Conservation (phyloP, 148 eudicot genomes). For the Suaeda aralocaspica region DNA sequence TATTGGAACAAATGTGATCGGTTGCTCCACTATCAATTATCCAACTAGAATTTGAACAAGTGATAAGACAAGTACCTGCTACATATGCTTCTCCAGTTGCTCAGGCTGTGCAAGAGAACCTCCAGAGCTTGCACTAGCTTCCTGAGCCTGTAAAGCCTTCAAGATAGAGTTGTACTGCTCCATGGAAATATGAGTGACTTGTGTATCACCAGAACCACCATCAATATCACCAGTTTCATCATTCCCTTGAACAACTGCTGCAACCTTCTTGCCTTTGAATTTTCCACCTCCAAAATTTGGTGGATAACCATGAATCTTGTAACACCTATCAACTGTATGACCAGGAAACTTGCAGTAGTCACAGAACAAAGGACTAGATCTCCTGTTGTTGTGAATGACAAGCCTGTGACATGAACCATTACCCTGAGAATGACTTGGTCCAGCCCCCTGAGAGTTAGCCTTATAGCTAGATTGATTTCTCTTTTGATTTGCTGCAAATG, state of each 20-base stretch:
- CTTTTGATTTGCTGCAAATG: neutral
- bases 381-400: accelerated
- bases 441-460: neutral
- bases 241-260: neutral
- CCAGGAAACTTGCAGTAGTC: neutral
- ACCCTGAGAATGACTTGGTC: no score
- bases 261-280: neutral
- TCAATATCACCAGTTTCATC: neutral
- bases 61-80: neutral
- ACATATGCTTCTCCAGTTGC: neutral
- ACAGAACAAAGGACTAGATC: neutral
- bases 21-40: neutral
- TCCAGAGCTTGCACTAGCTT: no score
- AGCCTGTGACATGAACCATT: neutral
- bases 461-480: neutral
- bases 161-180: neutral
- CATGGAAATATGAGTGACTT: neutral
- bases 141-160: neutral
- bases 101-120: neutral
- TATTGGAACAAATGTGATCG: neutral
- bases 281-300: no score
- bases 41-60: neutral
- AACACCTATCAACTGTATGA: no score
- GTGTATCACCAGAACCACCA: neutral
- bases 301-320: neutral